phyloP scores from a whole-genome alignment of 257 asterid genomes.

The Knoxia roxburghii region DNA sequence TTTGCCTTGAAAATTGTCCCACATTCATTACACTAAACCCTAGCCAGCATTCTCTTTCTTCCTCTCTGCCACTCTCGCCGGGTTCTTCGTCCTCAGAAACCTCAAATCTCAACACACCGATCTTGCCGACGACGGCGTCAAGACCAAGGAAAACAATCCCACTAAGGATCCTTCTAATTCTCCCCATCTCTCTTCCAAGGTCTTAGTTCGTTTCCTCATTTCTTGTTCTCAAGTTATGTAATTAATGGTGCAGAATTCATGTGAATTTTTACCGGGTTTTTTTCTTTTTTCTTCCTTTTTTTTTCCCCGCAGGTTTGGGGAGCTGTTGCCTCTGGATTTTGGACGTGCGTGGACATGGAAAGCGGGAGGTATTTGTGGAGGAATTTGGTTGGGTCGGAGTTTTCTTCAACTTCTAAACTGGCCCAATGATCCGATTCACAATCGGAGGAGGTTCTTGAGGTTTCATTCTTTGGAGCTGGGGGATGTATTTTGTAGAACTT shows the following conservation, averaged over 20 bases:
- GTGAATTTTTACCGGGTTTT: too few species aligned
- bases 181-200: constrained; percentile 31
- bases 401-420: constrained; percentile 28
- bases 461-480: not conserved
- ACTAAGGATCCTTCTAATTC: constrained; percentile 17
- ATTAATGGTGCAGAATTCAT: not conserved
- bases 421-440: constrained; percentile 29
- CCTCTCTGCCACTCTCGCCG: constrained; percentile 45
- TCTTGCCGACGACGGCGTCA: not conserved
- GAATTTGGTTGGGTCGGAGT: constrained; percentile 49
- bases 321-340: constrained; percentile 54
- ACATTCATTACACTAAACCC: too few species aligned
- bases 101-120: constrained; percentile 25
- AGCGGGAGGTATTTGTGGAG: constrained; percentile 88
- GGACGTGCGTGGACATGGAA: constrained; percentile 87
- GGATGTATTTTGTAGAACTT: not conserved
- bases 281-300: not conserved
- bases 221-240: not conserved
- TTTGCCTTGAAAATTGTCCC: too few species aligned
- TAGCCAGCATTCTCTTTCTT: too few species aligned
- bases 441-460: not conserved
- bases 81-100: constrained; percentile 38
- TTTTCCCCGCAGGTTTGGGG: constrained; percentile 39
- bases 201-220: not conserved
- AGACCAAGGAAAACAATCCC: too few species aligned